These are phyloP conservation scores for Maudiozyma pseudohumilis DNA, from an alignment of 805 yeast genomes.

Conservation along the genomic window DNA sequence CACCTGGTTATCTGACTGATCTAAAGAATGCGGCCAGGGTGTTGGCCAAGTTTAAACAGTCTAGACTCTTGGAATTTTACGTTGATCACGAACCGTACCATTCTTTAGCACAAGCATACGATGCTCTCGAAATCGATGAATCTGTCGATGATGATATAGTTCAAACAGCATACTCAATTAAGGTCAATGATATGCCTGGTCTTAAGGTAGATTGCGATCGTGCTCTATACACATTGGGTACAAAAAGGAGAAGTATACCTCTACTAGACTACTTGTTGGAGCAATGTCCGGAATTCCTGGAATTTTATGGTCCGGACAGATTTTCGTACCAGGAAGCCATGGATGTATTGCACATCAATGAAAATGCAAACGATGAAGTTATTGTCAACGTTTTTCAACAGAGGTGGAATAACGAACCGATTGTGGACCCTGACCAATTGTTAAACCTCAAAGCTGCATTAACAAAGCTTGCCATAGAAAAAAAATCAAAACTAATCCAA, in stretches of 20 bases:
- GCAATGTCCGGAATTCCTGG: constrained; percentile 23
- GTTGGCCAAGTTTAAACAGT: constrained; percentile 33
- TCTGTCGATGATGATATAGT: constrained; percentile 61
- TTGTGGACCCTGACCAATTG: constrained; percentile 35
- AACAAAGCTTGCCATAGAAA: constrained; percentile 42
- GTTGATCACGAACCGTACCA: constrained; percentile 38
- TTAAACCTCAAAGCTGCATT: constrained; percentile 49
- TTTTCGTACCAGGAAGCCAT: constrained; percentile 36
- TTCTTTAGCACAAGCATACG: constrained; percentile 42
- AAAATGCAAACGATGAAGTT: constrained; percentile 43
- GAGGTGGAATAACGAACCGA: constrained; percentile 21
- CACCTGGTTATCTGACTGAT: constrained; percentile 13
- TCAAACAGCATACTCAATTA: constrained; percentile 62
- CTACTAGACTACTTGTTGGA: constrained; percentile 44
- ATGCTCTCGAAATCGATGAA: constrained; percentile 39
- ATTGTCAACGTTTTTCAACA: constrained; percentile 28
- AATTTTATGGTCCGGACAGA: constrained; percentile 20
- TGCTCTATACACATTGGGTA: constrained; percentile 54
- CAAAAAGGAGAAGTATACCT: constrained; percentile 45
- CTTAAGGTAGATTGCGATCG: constrained; percentile 35
- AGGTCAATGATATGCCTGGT: constrained; percentile 42
- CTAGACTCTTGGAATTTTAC: constrained; percentile 28
- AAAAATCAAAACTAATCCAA: constrained; percentile 45
- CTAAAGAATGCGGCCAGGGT: constrained; percentile 34
- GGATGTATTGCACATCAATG: constrained; percentile 38